phyloP scores from a whole-genome alignment of 352 stramenopile genomes.

The Globisporangium camurandrum region DNA sequence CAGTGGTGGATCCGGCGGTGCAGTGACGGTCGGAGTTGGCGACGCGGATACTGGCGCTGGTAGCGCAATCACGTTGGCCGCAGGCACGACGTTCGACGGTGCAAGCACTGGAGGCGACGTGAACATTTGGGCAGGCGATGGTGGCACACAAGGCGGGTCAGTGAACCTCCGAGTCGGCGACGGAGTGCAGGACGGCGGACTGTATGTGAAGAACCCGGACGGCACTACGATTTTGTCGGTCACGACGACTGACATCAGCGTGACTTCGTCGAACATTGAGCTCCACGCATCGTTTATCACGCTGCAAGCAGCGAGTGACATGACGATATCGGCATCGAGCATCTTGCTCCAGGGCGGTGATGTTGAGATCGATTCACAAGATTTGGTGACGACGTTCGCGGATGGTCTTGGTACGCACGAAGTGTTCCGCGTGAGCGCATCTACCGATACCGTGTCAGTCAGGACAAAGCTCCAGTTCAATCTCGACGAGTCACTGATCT shows the following conservation, averaged over 20 bases:
- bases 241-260: slow-evolving; percentile 21
- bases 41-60: slow-evolving; percentile 22
- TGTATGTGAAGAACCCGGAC: slow-evolving; percentile 25
- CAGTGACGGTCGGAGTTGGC: slow-evolving; percentile 29
- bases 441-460: slow-evolving; percentile 18
- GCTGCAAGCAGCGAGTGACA: slow-evolving; percentile 23
- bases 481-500: slow-evolving; percentile 19
- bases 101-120: slow-evolving; percentile 29
- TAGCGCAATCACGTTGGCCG: slow-evolving; percentile 29
- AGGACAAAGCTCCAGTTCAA: slow-evolving; percentile 22
- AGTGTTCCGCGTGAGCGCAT: slow-evolving; percentile 26
- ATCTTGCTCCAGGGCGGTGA: slow-evolving; percentile 34
- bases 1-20: slow-evolving; percentile 25
- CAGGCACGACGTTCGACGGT: slow-evolving; percentile 26
- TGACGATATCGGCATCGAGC: slow-evolving; percentile 33
- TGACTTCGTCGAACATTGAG: slow-evolving; percentile 24
- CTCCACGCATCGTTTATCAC: slow-evolving; percentile 36
- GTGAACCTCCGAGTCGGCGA: slow-evolving; percentile 22
- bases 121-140: slow-evolving; percentile 30
- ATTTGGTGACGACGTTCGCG: slow-evolving; percentile 28
- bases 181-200: slow-evolving; percentile 10
- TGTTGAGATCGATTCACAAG: slow-evolving; percentile 39
- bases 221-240: slow-evolving; percentile 23
- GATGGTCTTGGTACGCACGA: slow-evolving; percentile 9
- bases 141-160: slow-evolving; percentile 23